These are phyloP conservation scores for Amesomyces nigricolor DNA, from an alignment of 2,329 filamentous ascomycete species.

Conservation along the genomic window DNA sequence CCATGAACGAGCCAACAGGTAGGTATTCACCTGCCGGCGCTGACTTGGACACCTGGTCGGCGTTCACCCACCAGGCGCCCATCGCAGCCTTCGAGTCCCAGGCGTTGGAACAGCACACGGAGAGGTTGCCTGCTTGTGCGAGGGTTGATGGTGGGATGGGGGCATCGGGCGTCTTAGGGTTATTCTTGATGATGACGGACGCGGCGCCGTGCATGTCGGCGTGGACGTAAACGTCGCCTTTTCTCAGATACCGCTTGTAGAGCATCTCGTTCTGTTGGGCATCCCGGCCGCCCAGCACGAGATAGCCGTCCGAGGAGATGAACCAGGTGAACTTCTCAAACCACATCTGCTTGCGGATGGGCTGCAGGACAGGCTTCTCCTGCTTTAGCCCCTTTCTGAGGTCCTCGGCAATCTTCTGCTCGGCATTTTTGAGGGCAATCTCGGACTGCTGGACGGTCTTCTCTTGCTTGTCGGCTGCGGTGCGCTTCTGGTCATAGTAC, in stretches of 20 bases:
- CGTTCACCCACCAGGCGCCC: slow-evolving; percentile 92
- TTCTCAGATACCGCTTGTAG: slow-evolving; percentile 80
- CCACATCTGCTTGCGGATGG: slow-evolving; percentile 80
- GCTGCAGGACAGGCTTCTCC: slow-evolving; percentile 81
- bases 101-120: slow-evolving; percentile 67
- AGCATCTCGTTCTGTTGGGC: slow-evolving; percentile 84
- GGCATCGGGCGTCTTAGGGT: slow-evolving; percentile 66
- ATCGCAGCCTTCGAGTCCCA: slow-evolving; percentile 97
- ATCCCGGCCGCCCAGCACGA: slow-evolving; percentile 86
- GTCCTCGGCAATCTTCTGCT: slow-evolving; percentile 80
- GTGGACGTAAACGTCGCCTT: slow-evolving; percentile 87
- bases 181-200: slow-evolving; percentile 87
- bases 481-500: slow-evolving; percentile 86
- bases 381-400: slow-evolving; percentile 84
- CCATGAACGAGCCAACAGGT: slow-evolving; percentile 67
- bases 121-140: slow-evolving; percentile 79
- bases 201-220: slow-evolving; percentile 82
- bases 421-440: slow-evolving; percentile 80
- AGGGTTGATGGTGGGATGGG: slow-evolving; percentile 89
- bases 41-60: slow-evolving; percentile 85
- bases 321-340: slow-evolving; percentile 98
- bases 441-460: slow-evolving; percentile 78
- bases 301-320: slow-evolving; percentile 88
- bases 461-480: slow-evolving; percentile 78
- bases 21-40: slow-evolving; percentile 75